phyloP scores from a whole-genome alignment of 2,329 filamentous ascomycete genomes.

The Coniochaeta sp. region DNA sequence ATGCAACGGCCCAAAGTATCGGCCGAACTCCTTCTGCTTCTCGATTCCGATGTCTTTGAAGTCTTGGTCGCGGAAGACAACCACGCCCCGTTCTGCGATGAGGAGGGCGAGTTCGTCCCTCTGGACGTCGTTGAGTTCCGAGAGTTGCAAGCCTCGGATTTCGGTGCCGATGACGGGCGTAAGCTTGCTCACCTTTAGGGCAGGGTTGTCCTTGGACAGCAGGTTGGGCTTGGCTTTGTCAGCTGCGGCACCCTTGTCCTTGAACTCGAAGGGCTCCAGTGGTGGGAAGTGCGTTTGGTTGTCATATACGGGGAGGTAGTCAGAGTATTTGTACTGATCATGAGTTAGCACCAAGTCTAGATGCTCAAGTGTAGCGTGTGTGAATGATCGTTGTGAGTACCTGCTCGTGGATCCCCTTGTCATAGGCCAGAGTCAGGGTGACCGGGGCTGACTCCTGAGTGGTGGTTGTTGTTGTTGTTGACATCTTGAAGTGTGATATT shows the following conservation, averaged over 20 bases:
- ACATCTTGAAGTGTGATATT: conserved; percentile 3
- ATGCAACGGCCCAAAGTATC: conserved; percentile 30
- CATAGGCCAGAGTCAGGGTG: conserved; percentile 13
- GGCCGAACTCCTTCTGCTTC: conserved; percentile 28
- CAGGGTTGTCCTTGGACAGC: conserved; percentile 10
- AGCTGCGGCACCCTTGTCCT: conserved; percentile 21
- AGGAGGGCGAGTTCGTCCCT: conserved; percentile 33
- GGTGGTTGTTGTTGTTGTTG: conserved; percentile 8
- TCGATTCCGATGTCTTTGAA: conserved; percentile 29
- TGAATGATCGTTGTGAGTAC: conserved; percentile 2
- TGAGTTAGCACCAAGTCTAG: not conserved
- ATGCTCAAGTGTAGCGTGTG: not conserved
- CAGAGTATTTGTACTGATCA: conserved; percentile 21
- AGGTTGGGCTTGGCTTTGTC: conserved; percentile 21
- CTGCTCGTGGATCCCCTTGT: conserved; percentile 14
- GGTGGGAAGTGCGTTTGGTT: conserved; percentile 18
- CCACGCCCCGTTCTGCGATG: conserved; percentile 30
- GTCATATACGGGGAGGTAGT: conserved; percentile 26
- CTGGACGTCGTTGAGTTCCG: conserved; percentile 26
- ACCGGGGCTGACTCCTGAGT: conserved; percentile 7
- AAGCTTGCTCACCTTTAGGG: conserved; percentile 15
- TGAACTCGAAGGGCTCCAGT: conserved; percentile 21
- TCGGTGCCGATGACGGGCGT: conserved; percentile 31
- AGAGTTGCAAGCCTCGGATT: conserved; percentile 30
- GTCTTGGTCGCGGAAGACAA: conserved; percentile 26